These are phyloP conservation scores for Colletotrichum destructivum DNA, from an alignment of 2,329 filamentous ascomycete genomes.

Conservation along the genomic window DNA sequence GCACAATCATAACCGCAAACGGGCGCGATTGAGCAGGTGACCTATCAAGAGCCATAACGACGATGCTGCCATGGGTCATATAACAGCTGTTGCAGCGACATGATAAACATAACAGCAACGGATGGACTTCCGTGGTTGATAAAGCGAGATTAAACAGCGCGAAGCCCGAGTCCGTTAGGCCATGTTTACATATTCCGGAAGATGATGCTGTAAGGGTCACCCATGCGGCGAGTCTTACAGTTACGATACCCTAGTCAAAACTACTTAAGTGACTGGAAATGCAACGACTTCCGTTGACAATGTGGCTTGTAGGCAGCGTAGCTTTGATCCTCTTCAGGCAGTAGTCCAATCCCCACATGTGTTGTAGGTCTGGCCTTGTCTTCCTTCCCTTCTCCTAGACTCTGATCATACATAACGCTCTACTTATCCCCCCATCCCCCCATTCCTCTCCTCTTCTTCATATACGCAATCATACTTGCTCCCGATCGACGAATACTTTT, in stretches of 20 bases:
- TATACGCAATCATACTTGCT: background rate
- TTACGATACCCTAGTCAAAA: background rate
- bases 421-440: background rate
- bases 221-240: background rate
- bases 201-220: background rate
- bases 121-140: background rate
- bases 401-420: slow-evolving; percentile 17
- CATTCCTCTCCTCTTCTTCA: background rate
- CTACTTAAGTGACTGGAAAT: background rate
- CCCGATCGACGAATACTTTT: too few species aligned
- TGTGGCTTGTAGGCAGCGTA: background rate
- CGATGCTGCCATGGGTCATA: background rate
- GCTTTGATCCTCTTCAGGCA: background rate
- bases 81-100: background rate
- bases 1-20: background rate
- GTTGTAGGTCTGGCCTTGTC: background rate
- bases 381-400: slow-evolving; percentile 1
- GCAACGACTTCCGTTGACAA: background rate
- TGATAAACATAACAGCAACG: background rate
- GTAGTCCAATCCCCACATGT: background rate
- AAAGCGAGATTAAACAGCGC: background rate
- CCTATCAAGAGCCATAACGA: background rate
- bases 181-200: background rate
- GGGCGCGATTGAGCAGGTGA: background rate
- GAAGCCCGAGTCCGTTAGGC: background rate